Conservation (phyloP, 345 rosid genomes). For the Acer yangbiense region DNA sequence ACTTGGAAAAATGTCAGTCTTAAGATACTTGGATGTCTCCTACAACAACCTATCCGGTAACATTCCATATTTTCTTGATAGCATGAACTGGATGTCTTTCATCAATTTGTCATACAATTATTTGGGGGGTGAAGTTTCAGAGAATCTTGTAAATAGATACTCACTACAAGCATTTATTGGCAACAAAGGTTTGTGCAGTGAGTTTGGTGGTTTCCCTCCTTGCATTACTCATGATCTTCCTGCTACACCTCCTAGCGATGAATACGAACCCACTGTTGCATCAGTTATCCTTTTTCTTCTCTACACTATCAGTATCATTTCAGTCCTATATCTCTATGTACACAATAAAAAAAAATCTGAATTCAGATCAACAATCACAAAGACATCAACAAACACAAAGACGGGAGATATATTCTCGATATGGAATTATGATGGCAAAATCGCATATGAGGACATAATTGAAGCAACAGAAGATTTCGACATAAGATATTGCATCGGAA, state of each 20-base stretch:
- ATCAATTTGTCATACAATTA: background rate
- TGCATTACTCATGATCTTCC: background rate
- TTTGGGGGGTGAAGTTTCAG: background rate
- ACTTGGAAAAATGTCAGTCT: background rate
- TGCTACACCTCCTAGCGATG: too few relatives aligned
- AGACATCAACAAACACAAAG: background rate
- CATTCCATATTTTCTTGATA: background rate
- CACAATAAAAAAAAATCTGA: too few relatives aligned
- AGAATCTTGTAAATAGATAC: background rate
- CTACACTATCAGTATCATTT: too few relatives aligned
- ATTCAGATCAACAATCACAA: background rate
- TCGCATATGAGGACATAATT: constrained; percentile 21
- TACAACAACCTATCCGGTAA: constrained; percentile 6
- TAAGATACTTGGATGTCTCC: background rate
- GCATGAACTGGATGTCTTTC: background rate
- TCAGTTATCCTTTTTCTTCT: too few relatives aligned
- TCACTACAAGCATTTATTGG: background rate
- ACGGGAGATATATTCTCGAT: constrained; percentile 13
- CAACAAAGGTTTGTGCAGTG: background rate
- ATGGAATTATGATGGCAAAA: constrained; percentile 21
- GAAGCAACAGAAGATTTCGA: constrained; percentile 24
- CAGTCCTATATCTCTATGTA: too few relatives aligned
- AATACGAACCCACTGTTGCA: too few relatives aligned
- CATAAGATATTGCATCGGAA: constrained; percentile 23
- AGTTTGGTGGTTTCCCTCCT: background rate